Conservation (phyloP, 805 yeast species). For the Lipomyces lipofer region DNA sequence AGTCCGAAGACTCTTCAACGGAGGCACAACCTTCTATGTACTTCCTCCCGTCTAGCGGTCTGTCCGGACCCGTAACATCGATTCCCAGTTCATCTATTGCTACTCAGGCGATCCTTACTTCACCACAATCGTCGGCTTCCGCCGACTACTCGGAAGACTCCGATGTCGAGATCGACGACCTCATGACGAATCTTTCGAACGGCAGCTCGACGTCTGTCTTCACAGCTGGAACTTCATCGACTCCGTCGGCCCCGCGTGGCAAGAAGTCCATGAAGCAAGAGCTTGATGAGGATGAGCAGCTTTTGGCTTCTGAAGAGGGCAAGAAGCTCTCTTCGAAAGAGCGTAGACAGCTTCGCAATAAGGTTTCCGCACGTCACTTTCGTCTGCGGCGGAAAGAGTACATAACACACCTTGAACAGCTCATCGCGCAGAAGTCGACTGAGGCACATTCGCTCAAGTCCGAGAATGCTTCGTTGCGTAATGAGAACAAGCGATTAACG, state of each 20-base stretch:
- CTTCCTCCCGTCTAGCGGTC: too few species aligned
- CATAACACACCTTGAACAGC: constrained; percentile 37
- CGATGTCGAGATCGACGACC: constrained; percentile 9
- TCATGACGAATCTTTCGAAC: background rate
- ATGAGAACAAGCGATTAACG: constrained; percentile 27
- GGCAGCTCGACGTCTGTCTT: background rate
- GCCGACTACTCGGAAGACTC: constrained; percentile 11
- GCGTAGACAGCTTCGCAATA: constrained; percentile 38
- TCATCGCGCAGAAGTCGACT: constrained; percentile 31
- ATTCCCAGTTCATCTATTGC: background rate
- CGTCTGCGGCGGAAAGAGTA: constrained; percentile 38
- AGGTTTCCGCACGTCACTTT: constrained; percentile 39
- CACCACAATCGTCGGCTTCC: background rate
- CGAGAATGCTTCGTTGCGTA: constrained; percentile 26
- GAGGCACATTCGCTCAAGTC: constrained; percentile 31
- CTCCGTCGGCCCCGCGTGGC: background rate
- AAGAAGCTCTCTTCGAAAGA: constrained; percentile 36
- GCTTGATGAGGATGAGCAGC: constrained; percentile 38
- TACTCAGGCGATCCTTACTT: background rate
- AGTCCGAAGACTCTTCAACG: background rate
- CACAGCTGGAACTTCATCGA: constrained; percentile 1
- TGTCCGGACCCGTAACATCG: background rate
- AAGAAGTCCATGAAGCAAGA: background rate
- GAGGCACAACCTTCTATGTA: background rate
- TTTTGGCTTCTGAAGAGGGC: constrained; percentile 36